Base-by-base conservation (phyloP, 176 grass and related monocot species). In the Hordeum marinum region DNA sequence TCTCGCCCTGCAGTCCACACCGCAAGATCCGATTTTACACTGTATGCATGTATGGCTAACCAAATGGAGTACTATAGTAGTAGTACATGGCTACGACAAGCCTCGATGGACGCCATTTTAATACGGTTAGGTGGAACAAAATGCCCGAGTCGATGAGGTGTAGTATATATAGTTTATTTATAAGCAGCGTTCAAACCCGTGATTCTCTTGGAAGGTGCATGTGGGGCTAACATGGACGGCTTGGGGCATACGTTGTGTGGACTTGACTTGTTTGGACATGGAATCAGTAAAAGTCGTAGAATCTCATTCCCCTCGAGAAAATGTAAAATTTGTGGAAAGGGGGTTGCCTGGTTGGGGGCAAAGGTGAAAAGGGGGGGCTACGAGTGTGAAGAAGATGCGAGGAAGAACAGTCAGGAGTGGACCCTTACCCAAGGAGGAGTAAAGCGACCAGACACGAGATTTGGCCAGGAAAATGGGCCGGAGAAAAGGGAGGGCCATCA, bases 231-330 rank as follows among this genome's bases (percentile, higher is more conserved):
- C 9, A 64, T 85, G 85, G 83, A 36, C 23, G 55, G 27, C 55
- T 79, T 41, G 75, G 63, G 61, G 72, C 83, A 82, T 82, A 78
- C 72, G 78, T 78, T 82, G 9, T 77, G 78, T 82, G 63, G 79
- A 90, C 79, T 82, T 78, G 79, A 86, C 78, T 21, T 5, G 20
- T 20, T 4, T 27, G 32, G 66, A 57, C 34, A 36, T 23, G 31
- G 80, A 82, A 70, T 48, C 35, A 29, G 82, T 84, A 84, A 75
- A 84, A 84, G 41, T 25, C 11, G 58, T 36, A 58, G 70, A 75
- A 84, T 52, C 45, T 9, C 41, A 75, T 48, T 73, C 69, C 69
- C 69, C 24, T 26, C 12, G 0, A 18, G 71, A n/a, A 32, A 34
- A 55, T 54, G 86, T 87, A 87, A 76, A 67, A 82, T 12, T 3